phyloP scores from a whole-genome alignment of 306 rosid species.

The Cucumis cinereus region DNA sequence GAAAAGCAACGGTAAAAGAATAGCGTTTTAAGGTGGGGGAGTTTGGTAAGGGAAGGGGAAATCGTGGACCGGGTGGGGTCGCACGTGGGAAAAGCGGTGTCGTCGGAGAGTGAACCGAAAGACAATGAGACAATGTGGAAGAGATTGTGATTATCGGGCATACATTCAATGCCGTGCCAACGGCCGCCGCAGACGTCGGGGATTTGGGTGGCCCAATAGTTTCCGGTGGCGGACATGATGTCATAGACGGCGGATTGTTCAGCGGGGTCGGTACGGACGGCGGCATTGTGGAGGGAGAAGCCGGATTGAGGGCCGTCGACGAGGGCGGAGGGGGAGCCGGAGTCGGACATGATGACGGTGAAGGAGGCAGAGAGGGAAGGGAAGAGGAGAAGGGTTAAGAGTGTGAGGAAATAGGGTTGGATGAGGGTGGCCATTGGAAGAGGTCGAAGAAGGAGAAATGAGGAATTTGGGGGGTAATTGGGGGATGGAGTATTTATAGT shows the following conservation, averaged over 20 bases:
- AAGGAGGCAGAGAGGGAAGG: slow-evolving; percentile 17
- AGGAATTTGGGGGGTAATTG: background rate
- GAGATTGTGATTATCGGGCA: slow-evolving; percentile 60
- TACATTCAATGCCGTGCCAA: slow-evolving; percentile 96
- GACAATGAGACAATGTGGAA: slow-evolving; percentile 73
- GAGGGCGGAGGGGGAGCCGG: slow-evolving; percentile 34
- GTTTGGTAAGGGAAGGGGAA: slow-evolving; percentile 44
- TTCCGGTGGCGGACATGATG: slow-evolving; percentile 83
- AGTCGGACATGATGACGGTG: slow-evolving; percentile 54
- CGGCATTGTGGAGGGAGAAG: slow-evolving; percentile 40
- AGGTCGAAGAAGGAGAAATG: background rate
- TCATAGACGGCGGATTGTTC: slow-evolving; percentile 77
- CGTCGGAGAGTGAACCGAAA: slow-evolving; percentile 70
- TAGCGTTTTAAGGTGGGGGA: slow-evolving; percentile 47
- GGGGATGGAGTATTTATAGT: background rate
- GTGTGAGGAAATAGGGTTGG: background rate
- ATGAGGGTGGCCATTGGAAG: slow-evolving; percentile 28
- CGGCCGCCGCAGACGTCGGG: slow-evolving; percentile 78
- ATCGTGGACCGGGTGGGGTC: slow-evolving; percentile 51
- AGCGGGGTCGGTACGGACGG: slow-evolving; percentile 36
- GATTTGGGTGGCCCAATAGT: slow-evolving; percentile 68
- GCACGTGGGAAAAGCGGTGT: slow-evolving; percentile 76
- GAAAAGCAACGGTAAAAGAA: slow-evolving; percentile 71
- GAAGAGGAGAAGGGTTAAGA: background rate
- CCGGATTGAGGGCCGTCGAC: slow-evolving; percentile 65